Evolutionary conservation across 192 early-diverging fungal species (phyloP), one percentile per base, ranked within the genome.

Genomic region (Haplosporangium gracile): DNA sequence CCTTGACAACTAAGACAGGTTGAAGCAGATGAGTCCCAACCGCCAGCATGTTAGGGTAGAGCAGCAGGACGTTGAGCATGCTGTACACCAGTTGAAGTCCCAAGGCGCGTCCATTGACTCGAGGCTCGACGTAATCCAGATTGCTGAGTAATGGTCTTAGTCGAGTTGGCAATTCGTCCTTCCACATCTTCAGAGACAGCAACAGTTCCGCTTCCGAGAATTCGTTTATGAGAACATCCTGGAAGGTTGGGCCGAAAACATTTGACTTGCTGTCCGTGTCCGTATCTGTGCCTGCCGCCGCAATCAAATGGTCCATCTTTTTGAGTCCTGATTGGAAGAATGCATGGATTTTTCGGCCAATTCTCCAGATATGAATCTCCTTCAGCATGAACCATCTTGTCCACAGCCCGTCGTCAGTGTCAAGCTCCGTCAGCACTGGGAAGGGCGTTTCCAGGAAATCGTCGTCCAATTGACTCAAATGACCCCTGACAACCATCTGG

Each of bases 371-470:
- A 42, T 81, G 77, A 38, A 86, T 70, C 43, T 86, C 84, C 38
- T 86, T 80, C 20, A 86, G 53, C 84, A 86, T 86, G 43, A 86
- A 86, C 84, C 84, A 86, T 20, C 84, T 40, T 29, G 84, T 86
- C 84, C 84, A 86, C 29, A 86, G 68, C 20, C 84, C 84, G 16
- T 86, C 78, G 47, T 86, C 84, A 34, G 77, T 43, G 39, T 86
- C 84, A 11, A 81, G 63, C 40, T 86, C 84, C 55, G 84, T 81
- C 43, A 86, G 43, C 5, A 57, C 55, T 10, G 84, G 84, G 71
- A 86, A 77, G 16, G 75, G 84, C 3, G 84, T 72, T 0, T 86
- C 84, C 55, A 86, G 16, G 38, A 78, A 81, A 70, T 77, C 75
- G 26, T 86, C 84, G 13, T 86, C 84, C 71, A 86, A 72, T 38